Percentiles rank a stretch among this genome's conserved stretches.
phyloP scores from a whole-genome alignment of 106 monocot species.

The Dioscorea alata region DNA sequence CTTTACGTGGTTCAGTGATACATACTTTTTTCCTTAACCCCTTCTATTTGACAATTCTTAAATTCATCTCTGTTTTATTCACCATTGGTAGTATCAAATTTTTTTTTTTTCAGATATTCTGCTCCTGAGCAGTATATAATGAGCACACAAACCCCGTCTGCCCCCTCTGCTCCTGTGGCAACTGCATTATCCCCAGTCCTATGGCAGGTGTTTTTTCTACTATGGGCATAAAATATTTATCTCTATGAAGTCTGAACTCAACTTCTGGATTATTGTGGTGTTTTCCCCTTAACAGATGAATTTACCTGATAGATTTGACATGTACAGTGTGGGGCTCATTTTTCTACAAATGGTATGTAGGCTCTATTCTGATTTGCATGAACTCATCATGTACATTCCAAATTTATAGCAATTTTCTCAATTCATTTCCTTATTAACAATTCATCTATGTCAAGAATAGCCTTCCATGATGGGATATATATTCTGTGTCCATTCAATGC shows the following conservation, averaged over 20 bases:
- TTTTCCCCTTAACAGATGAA: slow-evolving; percentile 62
- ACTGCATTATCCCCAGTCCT: slow-evolving; percentile 88
- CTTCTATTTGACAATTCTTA: too few relatives aligned
- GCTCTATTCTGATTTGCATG: not conserved
- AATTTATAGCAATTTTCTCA: too few relatives aligned
- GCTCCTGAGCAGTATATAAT: slow-evolving; percentile 98
- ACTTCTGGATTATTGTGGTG: not conserved
- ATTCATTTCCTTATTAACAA: too few relatives aligned
- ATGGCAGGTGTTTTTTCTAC: slow-evolving; percentile 64
- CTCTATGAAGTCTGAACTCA: not conserved
- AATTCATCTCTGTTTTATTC: too few relatives aligned
- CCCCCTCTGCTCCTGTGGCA: slow-evolving; percentile 40
- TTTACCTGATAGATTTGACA: slow-evolving; percentile 93
- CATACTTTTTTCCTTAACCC: too few relatives aligned
- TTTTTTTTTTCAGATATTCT: slow-evolving; percentile 58
- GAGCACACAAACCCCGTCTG: slow-evolving; percentile 83
- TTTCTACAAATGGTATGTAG: slow-evolving; percentile 88
- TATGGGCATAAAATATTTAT: not conserved
- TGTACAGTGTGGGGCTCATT: slow-evolving; percentile 93
- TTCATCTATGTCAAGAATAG: too few relatives aligned
- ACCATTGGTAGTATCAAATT: too few relatives aligned
- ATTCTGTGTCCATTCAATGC: too few relatives aligned
- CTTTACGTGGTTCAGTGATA: too few relatives aligned
- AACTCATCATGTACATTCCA: too few relatives aligned
- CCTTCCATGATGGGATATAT: too few relatives aligned